Evolutionary conservation across 2,329 filamentous ascomycete species (phyloP), one percentile per base, ranked within the genome.

Genomic region (Cryphonectria carpinicola): DNA sequence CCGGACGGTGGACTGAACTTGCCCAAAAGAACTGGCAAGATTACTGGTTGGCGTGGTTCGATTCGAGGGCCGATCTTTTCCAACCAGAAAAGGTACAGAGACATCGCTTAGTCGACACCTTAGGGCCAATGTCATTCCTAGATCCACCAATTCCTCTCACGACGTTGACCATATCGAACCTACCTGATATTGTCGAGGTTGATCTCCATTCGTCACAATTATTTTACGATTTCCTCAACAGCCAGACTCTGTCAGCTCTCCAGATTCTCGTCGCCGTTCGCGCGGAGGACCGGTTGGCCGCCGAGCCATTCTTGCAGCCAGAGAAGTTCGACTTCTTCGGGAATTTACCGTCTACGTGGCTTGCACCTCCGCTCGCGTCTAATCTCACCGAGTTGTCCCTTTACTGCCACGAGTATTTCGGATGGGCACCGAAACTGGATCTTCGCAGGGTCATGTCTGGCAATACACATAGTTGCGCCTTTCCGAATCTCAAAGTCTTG

Each of bases 401-500:
- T 0, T 84, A 78, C 71, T 77, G 75, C 4, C 71, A 70, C 6
- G 73, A 79, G 1, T 81, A 80, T 65, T 85, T 80, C 73, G 81
- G 84, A 1, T 84, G 79, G 74, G 78, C 78, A 3, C 82, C 82
- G 0, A 77, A 78, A 28, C 76, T 82, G 56, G 78, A 84, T 41
- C 77, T 84, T 17, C 74, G 75, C 0, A 43, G 32, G 28, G 69
- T 73, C 69, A 75, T 73, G 0, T 63, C 67, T 17, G 43, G 35
- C 2, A 19, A 22, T 1, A 49, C 7, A 3, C 61, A 46, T 1
- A 56, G 28, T 14, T 62, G 54, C 6, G 62, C 73, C n/a, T 82
- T 85, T 41, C 82, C 82, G 0, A 75, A 77, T 0, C 79, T 86
- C 5, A 78, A 78, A 43, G 77, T 80, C 0, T 77, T 86, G 0